Base-by-base conservation (phyloP, 2,329 filamentous ascomycete species). In the Penicillium janthinellum region DNA sequence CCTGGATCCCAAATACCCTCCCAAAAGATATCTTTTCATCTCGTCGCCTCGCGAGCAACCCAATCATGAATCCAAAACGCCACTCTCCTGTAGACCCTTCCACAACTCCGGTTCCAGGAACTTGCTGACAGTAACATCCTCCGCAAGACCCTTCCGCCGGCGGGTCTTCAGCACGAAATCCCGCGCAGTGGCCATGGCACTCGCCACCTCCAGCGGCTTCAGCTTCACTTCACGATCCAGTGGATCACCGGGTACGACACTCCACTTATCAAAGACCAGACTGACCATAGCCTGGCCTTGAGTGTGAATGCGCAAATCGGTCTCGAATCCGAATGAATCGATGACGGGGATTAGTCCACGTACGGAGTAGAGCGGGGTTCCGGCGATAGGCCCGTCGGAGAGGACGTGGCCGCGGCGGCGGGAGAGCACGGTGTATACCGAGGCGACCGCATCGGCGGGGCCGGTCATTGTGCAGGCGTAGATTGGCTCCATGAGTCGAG, bases 81-180 rank as follows among this genome's bases (percentile, higher is more conserved):
- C 94, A 69, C 90, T 95, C 77, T 96, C 92, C 79, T 92, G 90
- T 71, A 98, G 79, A 67, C 87, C 91, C 75, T 89, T 88, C 80
- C 96, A 96, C 62, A 98, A 87, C 75, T 98, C 95, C 1, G 92
- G 91, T 81, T 99, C 95, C 65, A 99, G 81, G 79, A 98, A 99
- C 73, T 96, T 97, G 75, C 92, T 92, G 57, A 98, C 92, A 34
- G 90, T 94, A 42, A 98, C 92, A 75, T 98, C 95, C 81, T 98
- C 95, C 63, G 91, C 94, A 63, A 99, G 77, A 1, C 95, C 95
- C 84, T 99, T 99, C 67, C 95, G 86, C 71, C 92, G 83, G 67
- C 95, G 85, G 10, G 95, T 99, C 85, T 99, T 99, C 63, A 98
- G 84, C 56, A 98, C 93, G 77, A 99, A 98, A 76, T 99, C 95